These are phyloP conservation scores for Metschnikowia drakensbergensis DNA, from an alignment of 805 yeast species.

Conservation along the genomic window DNA sequence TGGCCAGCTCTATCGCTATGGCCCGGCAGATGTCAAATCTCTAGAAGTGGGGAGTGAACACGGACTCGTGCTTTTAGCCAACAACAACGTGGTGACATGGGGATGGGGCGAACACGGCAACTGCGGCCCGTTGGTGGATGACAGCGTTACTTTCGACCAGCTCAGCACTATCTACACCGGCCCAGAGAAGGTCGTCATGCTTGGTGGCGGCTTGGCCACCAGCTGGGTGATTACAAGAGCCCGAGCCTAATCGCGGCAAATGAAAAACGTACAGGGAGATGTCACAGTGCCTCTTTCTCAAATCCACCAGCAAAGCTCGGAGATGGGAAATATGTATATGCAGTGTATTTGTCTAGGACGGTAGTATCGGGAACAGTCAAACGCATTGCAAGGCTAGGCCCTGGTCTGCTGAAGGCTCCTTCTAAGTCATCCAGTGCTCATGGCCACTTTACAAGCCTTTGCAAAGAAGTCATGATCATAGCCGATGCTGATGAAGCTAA, in stretches of 20 bases:
- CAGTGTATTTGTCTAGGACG: slow-evolving; percentile 62
- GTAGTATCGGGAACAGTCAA: slow-evolving; percentile 46
- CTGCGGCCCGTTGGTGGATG: slow-evolving; percentile 51
- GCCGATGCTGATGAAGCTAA: background rate
- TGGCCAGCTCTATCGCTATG: slow-evolving; percentile 51
- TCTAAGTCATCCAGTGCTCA: slow-evolving; percentile 18
- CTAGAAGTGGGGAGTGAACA: slow-evolving; percentile 80
- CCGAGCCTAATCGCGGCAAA: background rate
- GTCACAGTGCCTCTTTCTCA: slow-evolving; percentile 77
- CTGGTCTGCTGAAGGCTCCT: slow-evolving; percentile 12
- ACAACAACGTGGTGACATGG: slow-evolving; percentile 61
- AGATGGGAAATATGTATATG: slow-evolving; percentile 76
- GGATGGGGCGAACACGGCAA: slow-evolving; percentile 99
- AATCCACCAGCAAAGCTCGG: slow-evolving; percentile 58
- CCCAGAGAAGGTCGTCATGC: slow-evolving; percentile 20
- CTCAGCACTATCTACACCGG: slow-evolving; percentile 32
- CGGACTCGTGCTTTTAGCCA: slow-evolving; percentile 46
- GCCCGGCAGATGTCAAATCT: slow-evolving; percentile 23
- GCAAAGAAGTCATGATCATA: slow-evolving; percentile 10
- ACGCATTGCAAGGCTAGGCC: slow-evolving; percentile 10
- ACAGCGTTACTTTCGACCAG: slow-evolving; percentile 34
- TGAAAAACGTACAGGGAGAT: slow-evolving; percentile 25
- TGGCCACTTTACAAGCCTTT: slow-evolving; percentile 16
- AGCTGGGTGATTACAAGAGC: slow-evolving; percentile 48
- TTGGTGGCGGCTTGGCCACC: slow-evolving; percentile 66